Conservation (phyloP, 345 rosid genomes). For the Punica granatum region DNA sequence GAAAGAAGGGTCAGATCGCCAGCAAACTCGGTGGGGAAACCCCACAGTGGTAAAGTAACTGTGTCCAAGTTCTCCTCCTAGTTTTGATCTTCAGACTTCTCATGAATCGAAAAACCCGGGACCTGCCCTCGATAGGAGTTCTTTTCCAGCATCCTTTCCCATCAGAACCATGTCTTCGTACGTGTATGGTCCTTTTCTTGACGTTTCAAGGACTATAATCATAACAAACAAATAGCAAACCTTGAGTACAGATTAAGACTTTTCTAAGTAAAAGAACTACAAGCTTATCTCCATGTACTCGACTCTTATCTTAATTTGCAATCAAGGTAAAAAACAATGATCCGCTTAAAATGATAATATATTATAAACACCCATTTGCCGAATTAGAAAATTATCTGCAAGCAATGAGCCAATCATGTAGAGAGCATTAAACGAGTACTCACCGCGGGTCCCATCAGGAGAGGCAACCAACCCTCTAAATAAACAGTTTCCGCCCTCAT, state of each 20-base stretch:
- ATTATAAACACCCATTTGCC: too few species aligned
- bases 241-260: not conserved
- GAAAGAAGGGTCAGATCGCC: not conserved
- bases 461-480: constrained; percentile 93
- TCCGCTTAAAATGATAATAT: too few species aligned
- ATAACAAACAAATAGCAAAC: constrained; percentile 6
- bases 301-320: not conserved
- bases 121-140: constrained; percentile 75
- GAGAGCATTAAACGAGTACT: constrained; percentile 1
- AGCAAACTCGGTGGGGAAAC: not conserved
- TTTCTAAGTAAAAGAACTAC: not conserved
- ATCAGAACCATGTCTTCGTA: constrained; percentile 68
- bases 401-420: not conserved
- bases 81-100: not conserved
- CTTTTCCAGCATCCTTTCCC: constrained; percentile 93
- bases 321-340: too few species aligned
- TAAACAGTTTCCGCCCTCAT: constrained; percentile 64
- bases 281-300: not conserved
- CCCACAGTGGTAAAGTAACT: not conserved
- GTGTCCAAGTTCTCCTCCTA: not conserved
- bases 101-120: constrained; percentile 72
- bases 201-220: constrained; percentile 82
- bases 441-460: constrained; percentile 87
- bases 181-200: constrained; percentile 65
- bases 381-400: too few species aligned